These are phyloP conservation scores for Guyanaporus albipodus DNA, from an alignment of 768 basidiomycete species.

Conservation along the genomic window DNA sequence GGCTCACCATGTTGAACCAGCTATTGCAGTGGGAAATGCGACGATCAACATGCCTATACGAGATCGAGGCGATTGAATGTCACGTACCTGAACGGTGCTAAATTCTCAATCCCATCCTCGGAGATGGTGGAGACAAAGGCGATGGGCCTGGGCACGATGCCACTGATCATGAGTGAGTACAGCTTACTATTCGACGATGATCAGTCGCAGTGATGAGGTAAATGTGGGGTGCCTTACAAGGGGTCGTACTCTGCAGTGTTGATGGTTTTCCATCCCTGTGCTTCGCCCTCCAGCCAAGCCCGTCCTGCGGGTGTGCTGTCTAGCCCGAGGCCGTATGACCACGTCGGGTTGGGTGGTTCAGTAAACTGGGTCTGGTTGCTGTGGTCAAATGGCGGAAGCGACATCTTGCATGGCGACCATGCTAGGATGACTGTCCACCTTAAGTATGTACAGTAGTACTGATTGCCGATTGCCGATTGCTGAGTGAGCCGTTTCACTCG, in stretches of 20 bases:
- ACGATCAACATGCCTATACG: background rate
- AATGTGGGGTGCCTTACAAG: slow-evolving; percentile 16
- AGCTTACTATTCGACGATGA: slow-evolving; percentile 15
- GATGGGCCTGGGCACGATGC: slow-evolving; percentile 43
- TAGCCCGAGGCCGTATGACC: slow-evolving; percentile 31
- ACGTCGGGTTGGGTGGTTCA: slow-evolving; percentile 30
- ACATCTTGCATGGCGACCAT: slow-evolving; percentile 12
- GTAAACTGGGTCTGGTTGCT: slow-evolving; percentile 21
- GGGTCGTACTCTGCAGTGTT: slow-evolving; percentile 29
- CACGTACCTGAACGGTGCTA: slow-evolving; percentile 41
- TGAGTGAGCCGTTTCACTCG: too few species aligned
- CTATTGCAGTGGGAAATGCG: slow-evolving; percentile 4
- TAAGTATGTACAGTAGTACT: too few species aligned
- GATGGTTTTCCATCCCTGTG: slow-evolving; percentile 34
- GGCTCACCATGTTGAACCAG: slow-evolving; percentile 28
- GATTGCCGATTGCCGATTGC: too few species aligned
- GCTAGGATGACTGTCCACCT: too few species aligned
- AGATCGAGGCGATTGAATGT: background rate
- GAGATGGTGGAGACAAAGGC: slow-evolving; percentile 40
- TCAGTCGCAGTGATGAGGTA: background rate
- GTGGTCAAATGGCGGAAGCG: slow-evolving; percentile 28
- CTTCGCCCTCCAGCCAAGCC: slow-evolving; percentile 34
- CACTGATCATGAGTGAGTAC: slow-evolving; percentile 36
- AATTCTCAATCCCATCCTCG: slow-evolving; percentile 33
- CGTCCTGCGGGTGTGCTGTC: slow-evolving; percentile 26